These are phyloP conservation scores for Pleodorina starrii DNA, from an alignment of 139 green algal species.

Conservation along the genomic window DNA sequence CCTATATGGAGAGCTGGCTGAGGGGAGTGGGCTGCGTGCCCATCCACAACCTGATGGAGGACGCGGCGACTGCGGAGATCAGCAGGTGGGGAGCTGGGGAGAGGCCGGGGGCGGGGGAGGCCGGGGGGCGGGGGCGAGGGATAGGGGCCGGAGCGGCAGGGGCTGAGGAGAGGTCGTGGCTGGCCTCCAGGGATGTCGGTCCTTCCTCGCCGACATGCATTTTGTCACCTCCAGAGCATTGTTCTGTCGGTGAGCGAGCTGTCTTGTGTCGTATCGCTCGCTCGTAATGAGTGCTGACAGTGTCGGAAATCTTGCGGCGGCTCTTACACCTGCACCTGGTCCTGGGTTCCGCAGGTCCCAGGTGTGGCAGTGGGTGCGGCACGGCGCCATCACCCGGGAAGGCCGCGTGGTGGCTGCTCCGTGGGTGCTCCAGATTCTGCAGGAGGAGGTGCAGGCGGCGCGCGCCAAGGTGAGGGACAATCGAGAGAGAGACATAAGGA, in stretches of 20 bases:
- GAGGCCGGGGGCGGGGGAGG: neutral
- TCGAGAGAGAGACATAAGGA: too few relatives aligned
- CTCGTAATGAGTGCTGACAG: too few relatives aligned
- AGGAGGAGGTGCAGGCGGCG: slow-evolving; percentile 71
- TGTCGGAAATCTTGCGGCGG: too few relatives aligned
- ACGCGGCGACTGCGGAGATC: slow-evolving; percentile 94
- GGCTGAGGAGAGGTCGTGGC: too few relatives aligned
- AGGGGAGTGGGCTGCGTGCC: slow-evolving; percentile 88
- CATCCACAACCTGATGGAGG: slow-evolving; percentile 94
- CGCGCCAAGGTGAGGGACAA: slow-evolving; percentile 15
- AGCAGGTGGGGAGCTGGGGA: slow-evolving; percentile 51
- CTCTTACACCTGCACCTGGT: too few relatives aligned
- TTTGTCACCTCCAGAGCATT: too few relatives aligned
- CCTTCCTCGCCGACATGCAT: too few relatives aligned
- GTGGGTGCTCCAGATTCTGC: slow-evolving; percentile 71
- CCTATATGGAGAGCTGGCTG: slow-evolving; percentile 93
- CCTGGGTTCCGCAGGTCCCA: slow-evolving; percentile 64
- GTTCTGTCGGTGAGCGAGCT: too few relatives aligned
- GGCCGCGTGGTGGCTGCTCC: slow-evolving; percentile 72
- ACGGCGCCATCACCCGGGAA: slow-evolving; percentile 75
- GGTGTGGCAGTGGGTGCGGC: slow-evolving; percentile 90
- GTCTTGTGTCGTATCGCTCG: too few relatives aligned
- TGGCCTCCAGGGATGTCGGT: too few relatives aligned
- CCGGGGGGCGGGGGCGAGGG: too few relatives aligned
- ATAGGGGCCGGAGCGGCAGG: too few relatives aligned